phyloP scores from a whole-genome alignment of 768 basidiomycete species.

The Tricholoma bakamatsutake region DNA sequence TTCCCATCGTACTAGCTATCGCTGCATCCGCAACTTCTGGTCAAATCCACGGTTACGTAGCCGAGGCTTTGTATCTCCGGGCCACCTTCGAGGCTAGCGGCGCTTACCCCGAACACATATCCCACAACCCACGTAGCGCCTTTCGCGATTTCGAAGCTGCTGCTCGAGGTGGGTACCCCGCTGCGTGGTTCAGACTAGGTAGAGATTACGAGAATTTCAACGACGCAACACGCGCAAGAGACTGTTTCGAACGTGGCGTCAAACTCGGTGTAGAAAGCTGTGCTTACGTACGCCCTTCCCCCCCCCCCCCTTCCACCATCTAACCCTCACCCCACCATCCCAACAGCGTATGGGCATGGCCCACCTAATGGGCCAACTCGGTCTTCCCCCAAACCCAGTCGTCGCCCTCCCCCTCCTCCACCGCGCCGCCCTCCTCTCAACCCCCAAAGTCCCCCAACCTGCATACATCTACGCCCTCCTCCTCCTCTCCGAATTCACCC shows the following conservation, averaged over 20 bases:
- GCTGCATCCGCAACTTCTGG: constrained; percentile 26
- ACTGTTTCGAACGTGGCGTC: constrained; percentile 84
- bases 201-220: constrained; percentile 88
- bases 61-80: constrained; percentile 73
- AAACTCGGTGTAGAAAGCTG: constrained; percentile 72
- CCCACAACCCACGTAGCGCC: constrained; percentile 66
- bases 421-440: constrained; percentile 70
- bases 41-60: constrained; percentile 29
- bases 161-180: constrained; percentile 66
- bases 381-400: constrained; percentile 44
- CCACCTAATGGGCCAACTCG: constrained; percentile 82
- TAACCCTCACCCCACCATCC: background rate
- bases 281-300: constrained; percentile 55
- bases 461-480: constrained; percentile 88
- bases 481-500: constrained; percentile 79
- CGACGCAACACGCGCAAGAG: constrained; percentile 65
- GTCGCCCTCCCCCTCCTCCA: constrained; percentile 68
- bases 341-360: constrained; percentile 88
- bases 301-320: constrained; percentile 7
- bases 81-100: constrained; percentile 73
- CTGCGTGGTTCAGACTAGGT: constrained; percentile 91
- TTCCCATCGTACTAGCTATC: constrained; percentile 58
- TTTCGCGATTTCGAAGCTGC: constrained; percentile 88
- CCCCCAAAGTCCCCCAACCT: constrained; percentile 76
- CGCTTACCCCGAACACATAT: constrained; percentile 57